Conservation (phyloP, 495 filamentous ascomycete genomes). For the Corynascus novoguineensis region DNA sequence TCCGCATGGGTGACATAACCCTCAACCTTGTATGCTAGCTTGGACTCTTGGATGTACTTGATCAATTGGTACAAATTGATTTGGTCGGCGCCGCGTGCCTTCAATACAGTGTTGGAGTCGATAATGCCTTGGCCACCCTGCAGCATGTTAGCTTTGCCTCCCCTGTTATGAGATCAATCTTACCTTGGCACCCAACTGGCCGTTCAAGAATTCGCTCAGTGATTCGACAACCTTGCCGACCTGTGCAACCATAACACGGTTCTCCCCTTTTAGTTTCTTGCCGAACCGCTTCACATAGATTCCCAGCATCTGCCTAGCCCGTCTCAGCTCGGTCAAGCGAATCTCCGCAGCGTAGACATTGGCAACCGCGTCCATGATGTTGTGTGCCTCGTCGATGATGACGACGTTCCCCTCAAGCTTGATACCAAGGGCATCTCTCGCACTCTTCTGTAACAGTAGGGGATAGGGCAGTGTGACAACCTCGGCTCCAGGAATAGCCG, state of each 20-base stretch:
- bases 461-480: constrained; percentile 94
- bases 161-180: neutral
- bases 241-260: constrained; percentile 86
- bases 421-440: constrained; percentile 79
- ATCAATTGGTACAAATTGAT: constrained; percentile 89
- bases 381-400: constrained; percentile 95
- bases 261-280: constrained; percentile 79
- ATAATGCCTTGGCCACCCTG: constrained; percentile 53
- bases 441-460: constrained; percentile 79
- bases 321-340: constrained; percentile 63
- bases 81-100: constrained; percentile 85
- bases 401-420: constrained; percentile 83
- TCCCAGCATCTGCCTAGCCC: constrained; percentile 65
- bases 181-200: constrained; percentile 39
- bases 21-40: constrained; percentile 90
- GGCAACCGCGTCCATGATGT: constrained; percentile 91
- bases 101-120: constrained; percentile 61
- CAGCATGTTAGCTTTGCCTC: neutral
- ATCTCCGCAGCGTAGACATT: constrained; percentile 80
- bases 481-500: constrained; percentile 78
- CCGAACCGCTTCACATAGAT: constrained; percentile 83
- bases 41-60: constrained; percentile 83
- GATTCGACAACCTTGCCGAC: constrained; percentile 74
- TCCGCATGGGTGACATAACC: constrained; percentile 65
- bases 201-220: constrained; percentile 60